Percentiles rank a stretch among this genome's conserved stretches.
Evolutionary conservation across 192 early-diverging fungal species (phyloP).

Genomic region (Geranomyces variabilis): DNA sequence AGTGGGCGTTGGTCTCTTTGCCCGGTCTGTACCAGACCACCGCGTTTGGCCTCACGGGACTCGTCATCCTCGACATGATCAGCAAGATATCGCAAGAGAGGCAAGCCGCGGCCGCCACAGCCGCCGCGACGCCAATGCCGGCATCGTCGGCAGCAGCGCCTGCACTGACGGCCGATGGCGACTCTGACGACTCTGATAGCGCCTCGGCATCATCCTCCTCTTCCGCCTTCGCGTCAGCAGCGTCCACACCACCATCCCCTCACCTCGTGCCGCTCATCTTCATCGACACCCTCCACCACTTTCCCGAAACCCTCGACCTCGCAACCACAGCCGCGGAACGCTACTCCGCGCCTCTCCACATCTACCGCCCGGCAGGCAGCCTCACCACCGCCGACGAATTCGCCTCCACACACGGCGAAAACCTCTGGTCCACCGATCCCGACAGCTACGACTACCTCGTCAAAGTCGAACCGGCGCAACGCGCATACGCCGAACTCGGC

Average conservation of each 20-base stretch:
- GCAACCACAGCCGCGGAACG: constrained; percentile 65
- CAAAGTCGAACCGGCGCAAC: constrained; percentile 90
- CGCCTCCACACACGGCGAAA: constrained; percentile 69
- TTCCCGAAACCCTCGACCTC: constrained; percentile 86
- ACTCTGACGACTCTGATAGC: too few species aligned
- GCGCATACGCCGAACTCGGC: constrained; percentile 76
- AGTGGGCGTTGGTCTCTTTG: constrained; percentile 84
- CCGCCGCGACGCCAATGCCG: background rate
- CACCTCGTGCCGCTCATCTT: constrained; percentile 85
- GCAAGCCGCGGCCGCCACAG: background rate
- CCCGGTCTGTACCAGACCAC: constrained; percentile 88
- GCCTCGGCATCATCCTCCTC: background rate
- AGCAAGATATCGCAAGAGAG: constrained; percentile 56
- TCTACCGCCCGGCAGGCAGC: constrained; percentile 73
- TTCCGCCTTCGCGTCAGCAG: background rate
- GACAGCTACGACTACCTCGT: constrained; percentile 79
- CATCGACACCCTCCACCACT: constrained; percentile 94
- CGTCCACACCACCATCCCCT: constrained; percentile 11
- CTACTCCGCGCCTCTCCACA: constrained; percentile 71
- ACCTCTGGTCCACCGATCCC: constrained; percentile 83
- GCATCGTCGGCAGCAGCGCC: background rate
- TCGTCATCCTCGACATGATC: constrained; percentile 86
- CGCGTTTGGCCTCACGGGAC: constrained; percentile 90
- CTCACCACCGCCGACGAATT: constrained; percentile 66
- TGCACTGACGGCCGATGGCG: too few species aligned